Base-by-base conservation (phyloP, 1,284 basidiomycete genomes). In the Ustilago nuda region DNA sequence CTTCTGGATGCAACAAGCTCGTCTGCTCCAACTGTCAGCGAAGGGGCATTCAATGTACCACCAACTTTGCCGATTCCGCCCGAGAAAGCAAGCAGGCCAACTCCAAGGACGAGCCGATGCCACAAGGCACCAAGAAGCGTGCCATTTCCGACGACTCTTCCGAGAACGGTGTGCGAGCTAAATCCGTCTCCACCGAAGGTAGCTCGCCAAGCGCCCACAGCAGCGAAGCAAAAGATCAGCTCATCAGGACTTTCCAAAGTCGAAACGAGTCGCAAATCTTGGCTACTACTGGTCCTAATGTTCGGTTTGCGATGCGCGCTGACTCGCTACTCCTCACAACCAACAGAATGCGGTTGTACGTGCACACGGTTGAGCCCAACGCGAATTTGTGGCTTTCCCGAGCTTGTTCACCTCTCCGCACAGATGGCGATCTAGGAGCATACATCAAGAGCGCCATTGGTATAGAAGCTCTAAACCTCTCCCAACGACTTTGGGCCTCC, bases 11-110 rank as follows among this genome's bases (percentile, higher is more conserved):
- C 50, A 52, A 33, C 53, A 76, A 71, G 41, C 61, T 73, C 11
- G 67, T 77, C 64, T 78, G 76, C 48, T 74, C 76, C 61, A 78
- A 78, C 37, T 78, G 76, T 43, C 76, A 78, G 55, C 63, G 76
- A 54, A 59, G 76, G 45, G 76, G 76, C 30, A 74, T 78, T 54
- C 72, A 74, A 46, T 78, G 76, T 59, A 78, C 76, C 46, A 78
- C 76, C 62, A 66, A 71, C 57, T 78, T 78, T 64, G 76, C 72
- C 55, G 72, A 78, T 53, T 78, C 76, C 41, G 72, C 75, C 6
- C 58, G 72, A 17, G 66, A 60, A 50, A 78, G 66, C 72, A 78
- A 78, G 56, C 67, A 72, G 43, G 62, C 72, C 13, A 61, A 46
- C 5, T 56, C 46, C 66, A 72, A 69, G 52, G 67, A 70, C 9